Evolutionary conservation across 192 early-diverging fungal species (phyloP), one percentile per base, ranked within the genome.

Genomic region (Obelidium mucronatum): DNA sequence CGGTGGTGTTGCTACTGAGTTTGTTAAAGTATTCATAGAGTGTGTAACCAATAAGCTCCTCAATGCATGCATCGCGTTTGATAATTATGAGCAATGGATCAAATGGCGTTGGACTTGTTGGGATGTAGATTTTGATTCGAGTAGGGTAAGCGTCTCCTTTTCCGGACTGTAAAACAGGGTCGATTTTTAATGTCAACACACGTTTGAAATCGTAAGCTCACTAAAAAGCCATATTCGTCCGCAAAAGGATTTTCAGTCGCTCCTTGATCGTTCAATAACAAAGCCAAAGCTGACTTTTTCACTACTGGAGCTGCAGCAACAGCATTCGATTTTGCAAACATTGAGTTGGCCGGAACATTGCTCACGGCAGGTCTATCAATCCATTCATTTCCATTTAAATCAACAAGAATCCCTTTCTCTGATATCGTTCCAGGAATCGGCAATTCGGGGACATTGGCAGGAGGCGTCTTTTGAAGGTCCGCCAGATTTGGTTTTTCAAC

Each of bases 21-120:
- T 58, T 72, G 55, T 95, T 91, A 39, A 92, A 84, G 81, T 97
- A 97, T 77, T 94, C 92, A 78, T 92, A 94, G 15, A 99, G 86
- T 3, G 91, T 88, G 72, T 93, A 97, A 3, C 97, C 97, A 80
- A 99, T 97, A 2, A 93, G 92, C 58, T 99, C 94, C 72, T 97
- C 95, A 1, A 98, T 94, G 26, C 88, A 90, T 17, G 95, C 95
- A 37, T 92, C 90, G 2, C 88, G 82, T 37, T 91, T 92, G 19
- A 98, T 92, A 2, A 87, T 83, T 15, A 99, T 81, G 3, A 81
- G 79, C 48, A 95, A 58, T 2, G 84, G 84, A 24, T 78, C 63
- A 22, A 65, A 60, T 3, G 81, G 78, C 17, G 78, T 77, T 11
- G 70, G 73, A 31, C 69, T 77, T 19, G 81, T 54, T 3, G 84